These are phyloP conservation scores for Globisporangium camurandrum DNA, from an alignment of 352 stramenopile species.

Conservation along the genomic window DNA sequence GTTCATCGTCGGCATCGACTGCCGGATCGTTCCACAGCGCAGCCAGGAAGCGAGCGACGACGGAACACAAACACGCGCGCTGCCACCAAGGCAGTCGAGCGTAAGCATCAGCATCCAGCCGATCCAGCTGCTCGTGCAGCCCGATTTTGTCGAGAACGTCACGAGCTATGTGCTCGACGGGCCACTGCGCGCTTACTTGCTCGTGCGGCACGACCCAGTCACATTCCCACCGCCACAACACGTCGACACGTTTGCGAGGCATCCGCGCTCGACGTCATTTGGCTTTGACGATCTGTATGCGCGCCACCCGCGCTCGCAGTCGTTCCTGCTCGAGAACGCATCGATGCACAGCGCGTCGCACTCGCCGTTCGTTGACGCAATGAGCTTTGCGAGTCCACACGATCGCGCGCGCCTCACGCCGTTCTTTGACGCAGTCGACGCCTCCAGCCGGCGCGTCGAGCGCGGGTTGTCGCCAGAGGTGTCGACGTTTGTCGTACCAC, in stretches of 20 bases:
- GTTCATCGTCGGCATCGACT: constrained; percentile 40
- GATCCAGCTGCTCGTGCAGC: constrained; percentile 43
- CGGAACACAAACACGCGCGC: not conserved
- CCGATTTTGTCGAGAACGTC: constrained; percentile 54
- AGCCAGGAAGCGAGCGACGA: not conserved
- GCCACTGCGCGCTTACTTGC: constrained; percentile 33
- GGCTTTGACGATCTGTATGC: constrained; percentile 4
- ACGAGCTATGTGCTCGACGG: constrained; percentile 53
- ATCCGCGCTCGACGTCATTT: constrained; percentile 8
- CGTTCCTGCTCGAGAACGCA: constrained; percentile 11
- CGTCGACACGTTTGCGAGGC: constrained; percentile 1
- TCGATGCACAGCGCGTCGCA: constrained; percentile 3
- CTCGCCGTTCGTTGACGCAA: constrained; percentile 10
- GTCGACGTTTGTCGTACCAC: not conserved
- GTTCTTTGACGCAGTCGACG: constrained; percentile 64
- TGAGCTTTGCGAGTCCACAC: constrained; percentile 11
- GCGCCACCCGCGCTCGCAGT: constrained; percentile 11
- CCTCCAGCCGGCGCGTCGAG: constrained; percentile 13
- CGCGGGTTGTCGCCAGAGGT: not conserved
- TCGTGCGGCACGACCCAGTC: constrained; percentile 1
- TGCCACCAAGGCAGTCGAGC: constrained; percentile 22
- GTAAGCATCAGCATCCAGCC: constrained; percentile 40
- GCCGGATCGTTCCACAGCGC: constrained; percentile 21
- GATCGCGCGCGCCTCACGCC: constrained; percentile 24
- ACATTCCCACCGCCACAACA: constrained; percentile 8